Evolutionary conservation across 2,329 filamentous ascomycete species (phyloP).

Genomic region (Hirsutella thompsonii): DNA sequence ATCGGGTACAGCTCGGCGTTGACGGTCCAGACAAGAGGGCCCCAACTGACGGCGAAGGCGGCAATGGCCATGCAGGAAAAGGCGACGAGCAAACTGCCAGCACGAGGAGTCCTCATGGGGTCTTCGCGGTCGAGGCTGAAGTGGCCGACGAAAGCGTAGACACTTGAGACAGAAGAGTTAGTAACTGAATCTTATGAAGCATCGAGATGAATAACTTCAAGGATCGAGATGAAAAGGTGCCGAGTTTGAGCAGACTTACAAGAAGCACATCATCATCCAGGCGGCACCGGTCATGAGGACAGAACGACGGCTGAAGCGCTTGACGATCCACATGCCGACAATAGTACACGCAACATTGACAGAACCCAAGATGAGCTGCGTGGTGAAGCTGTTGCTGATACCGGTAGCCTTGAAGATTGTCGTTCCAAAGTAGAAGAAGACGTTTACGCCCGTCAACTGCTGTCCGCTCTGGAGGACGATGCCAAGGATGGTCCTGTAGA

Average conservation of each 20-base stretch:
- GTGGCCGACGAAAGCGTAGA: conserved; percentile 36
- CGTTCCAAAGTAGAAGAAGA: conserved; percentile 54
- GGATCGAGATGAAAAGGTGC: no score
- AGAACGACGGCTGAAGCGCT: conserved; percentile 50
- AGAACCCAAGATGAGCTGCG: conserved; percentile 52
- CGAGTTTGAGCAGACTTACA: conserved; percentile 18
- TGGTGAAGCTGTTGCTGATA: conserved; percentile 51
- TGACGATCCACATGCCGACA: conserved; percentile 50
- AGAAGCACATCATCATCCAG: conserved; percentile 44
- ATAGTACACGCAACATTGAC: conserved; percentile 59
- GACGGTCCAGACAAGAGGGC: conserved; percentile 54
- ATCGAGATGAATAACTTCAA: no score
- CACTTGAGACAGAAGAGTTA: no score
- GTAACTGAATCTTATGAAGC: no score
- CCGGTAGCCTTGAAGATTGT: conserved; percentile 55
- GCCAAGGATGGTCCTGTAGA: conserved; percentile 50
- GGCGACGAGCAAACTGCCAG: conserved; percentile 49
- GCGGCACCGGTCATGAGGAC: conserved; percentile 49
- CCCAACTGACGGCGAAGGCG: conserved; percentile 57
- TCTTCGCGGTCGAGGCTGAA: conserved; percentile 27
- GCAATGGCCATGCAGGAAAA: conserved; percentile 59
- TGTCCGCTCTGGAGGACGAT: conserved; percentile 51
- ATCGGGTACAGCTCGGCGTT: conserved; percentile 52
- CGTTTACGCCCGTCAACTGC: conserved; percentile 57
- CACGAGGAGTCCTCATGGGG: conserved; percentile 29